Percentiles rank a stretch among this genome's conserved stretches.
phyloP scores from a whole-genome alignment of 23 red algal species.

The Gracilaria gracilis region DNA sequence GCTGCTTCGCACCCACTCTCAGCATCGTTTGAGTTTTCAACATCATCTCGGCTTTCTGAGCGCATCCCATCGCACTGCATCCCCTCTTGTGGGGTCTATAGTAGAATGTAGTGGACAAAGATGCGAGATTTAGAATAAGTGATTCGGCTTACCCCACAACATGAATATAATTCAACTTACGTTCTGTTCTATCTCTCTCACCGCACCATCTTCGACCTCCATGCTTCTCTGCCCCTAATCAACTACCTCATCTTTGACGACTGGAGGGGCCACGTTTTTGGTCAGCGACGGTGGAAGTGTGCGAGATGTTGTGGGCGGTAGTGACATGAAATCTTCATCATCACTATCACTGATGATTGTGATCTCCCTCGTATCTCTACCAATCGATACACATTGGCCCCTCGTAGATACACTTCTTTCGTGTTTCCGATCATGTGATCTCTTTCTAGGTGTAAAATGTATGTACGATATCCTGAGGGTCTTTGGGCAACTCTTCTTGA shows the following conservation, averaged over 20 bases:
- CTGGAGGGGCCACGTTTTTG: no score
- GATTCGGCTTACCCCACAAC: no score
- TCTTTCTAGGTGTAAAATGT: neutral
- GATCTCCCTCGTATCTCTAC: neutral
- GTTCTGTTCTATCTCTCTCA: neutral
- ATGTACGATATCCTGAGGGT: neutral
- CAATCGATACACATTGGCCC: no score
- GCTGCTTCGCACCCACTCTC: neutral
- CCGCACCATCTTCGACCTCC: neutral
- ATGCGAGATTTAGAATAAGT: neutral
- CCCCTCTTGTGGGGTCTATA: no score
- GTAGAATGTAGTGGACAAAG: no score
- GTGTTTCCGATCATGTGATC: neutral
- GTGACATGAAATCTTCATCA: neutral
- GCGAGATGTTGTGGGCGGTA: neutral
- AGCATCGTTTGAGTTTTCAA: neutral
- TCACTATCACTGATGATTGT: neutral
- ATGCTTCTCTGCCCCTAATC: neutral
- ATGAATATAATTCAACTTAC: neutral
- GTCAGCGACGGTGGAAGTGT: no score
- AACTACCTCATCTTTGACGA: neutral
- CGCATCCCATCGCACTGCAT: no score
- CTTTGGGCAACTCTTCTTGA: neutral
- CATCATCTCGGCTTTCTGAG: neutral
- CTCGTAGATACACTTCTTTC: neutral